phyloP scores from a whole-genome alignment of 305 asterid species.

The Fraxinus sp. region DNA sequence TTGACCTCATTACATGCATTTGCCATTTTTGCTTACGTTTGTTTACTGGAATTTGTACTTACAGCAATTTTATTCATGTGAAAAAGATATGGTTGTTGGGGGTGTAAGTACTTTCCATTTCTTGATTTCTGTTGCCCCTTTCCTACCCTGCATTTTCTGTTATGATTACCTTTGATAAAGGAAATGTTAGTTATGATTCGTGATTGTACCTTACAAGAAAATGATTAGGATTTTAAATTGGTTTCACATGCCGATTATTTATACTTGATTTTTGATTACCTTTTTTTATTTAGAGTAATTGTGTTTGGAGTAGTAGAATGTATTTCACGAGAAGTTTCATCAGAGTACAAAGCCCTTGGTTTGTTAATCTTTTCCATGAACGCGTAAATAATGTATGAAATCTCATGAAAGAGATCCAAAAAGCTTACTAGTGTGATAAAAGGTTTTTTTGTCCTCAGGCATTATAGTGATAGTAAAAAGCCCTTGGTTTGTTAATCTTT shows the following conservation, averaged over 20 bases:
- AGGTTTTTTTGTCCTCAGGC: too few species aligned
- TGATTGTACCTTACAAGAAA: background rate
- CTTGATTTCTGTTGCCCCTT: background rate
- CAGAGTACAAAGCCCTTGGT: background rate
- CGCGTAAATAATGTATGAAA: background rate
- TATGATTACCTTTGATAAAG: background rate
- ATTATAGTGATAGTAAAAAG: background rate
- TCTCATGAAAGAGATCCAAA: background rate
- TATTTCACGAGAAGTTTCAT: background rate
- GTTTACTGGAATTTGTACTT: background rate
- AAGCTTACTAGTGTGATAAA: background rate
- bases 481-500: background rate
- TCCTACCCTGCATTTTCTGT: background rate
- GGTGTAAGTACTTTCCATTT: background rate
- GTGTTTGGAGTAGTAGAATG: background rate
- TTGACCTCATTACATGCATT: background rate
- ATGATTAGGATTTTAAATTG: background rate
- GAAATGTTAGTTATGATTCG: background rate
- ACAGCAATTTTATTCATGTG: background rate
- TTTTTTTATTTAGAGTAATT: background rate
- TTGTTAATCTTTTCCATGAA: background rate
- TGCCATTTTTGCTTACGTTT: conserved; percentile 1
- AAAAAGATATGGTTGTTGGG: background rate
- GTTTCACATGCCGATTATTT: background rate
- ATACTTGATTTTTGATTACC: background rate